Conservation (phyloP, 768 basidiomycete genomes). For the Termitomyces sp. region DNA sequence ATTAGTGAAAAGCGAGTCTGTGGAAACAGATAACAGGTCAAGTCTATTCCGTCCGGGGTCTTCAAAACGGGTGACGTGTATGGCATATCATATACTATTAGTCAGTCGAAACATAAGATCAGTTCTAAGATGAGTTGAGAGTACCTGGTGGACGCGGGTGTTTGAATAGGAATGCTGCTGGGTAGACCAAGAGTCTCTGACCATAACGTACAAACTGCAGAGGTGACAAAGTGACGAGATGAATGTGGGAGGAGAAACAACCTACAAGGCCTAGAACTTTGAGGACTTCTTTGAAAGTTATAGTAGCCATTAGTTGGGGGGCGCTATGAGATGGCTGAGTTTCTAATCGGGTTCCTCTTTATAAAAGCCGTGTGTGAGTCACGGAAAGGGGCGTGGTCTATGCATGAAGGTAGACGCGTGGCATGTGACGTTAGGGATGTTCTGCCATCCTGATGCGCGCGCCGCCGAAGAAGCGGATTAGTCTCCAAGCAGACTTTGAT, state of each 20-base stretch:
- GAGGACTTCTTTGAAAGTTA: not conserved
- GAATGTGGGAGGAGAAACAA: not conserved
- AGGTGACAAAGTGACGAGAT: not conserved
- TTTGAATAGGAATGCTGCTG: conserved; percentile 3
- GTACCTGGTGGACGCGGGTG: not conserved
- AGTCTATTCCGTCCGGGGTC: conserved; percentile 12
- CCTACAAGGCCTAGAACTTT: not conserved
- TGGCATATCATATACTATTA: not conserved
- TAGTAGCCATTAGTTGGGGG: not conserved
- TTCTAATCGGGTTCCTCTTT: not conserved
- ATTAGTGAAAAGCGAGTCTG: not conserved
- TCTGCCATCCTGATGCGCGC: too few species aligned
- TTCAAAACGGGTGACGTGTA: conserved; percentile 10
- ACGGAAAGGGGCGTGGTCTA: too few species aligned
- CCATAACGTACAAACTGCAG: conserved; percentile 13
- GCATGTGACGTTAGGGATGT: too few species aligned
- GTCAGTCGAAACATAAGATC: not conserved
- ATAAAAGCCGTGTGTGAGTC: not conserved
- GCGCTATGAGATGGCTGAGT: not conserved
- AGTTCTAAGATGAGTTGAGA: not conserved
- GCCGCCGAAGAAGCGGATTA: too few species aligned
- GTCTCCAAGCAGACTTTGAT: too few species aligned
- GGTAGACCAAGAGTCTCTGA: conserved; percentile 13
- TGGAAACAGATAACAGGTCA: conserved; percentile 12
- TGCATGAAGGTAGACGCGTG: too few species aligned